These are phyloP conservation scores for Leptographium procerum DNA, from an alignment of 2,329 filamentous ascomycete genomes.

Conservation along the genomic window DNA sequence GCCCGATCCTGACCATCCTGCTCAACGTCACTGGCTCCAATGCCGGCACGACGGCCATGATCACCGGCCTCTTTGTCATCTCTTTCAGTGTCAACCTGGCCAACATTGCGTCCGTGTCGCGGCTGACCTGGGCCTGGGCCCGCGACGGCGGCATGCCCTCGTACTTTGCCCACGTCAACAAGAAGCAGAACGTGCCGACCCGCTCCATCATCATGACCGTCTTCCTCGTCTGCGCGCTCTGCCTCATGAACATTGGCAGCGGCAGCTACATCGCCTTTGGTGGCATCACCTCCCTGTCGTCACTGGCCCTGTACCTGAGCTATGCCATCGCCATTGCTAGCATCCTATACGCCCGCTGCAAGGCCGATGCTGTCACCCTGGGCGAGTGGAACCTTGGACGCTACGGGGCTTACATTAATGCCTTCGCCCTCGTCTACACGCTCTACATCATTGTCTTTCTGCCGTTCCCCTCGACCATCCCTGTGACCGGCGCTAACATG, in stretches of 20 bases:
- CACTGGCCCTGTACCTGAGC: conserved; percentile 13
- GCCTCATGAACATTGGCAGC: conserved; percentile 24
- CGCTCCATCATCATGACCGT: conserved; percentile 24
- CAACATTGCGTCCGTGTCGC: conserved; percentile 32
- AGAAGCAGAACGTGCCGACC: conserved; percentile 21
- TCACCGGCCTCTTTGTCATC: conserved; percentile 22
- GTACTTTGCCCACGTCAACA: conserved; percentile 16
- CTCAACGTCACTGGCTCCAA: conserved; percentile 24
- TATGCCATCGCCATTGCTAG: conserved; percentile 9
- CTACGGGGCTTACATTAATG: conserved; percentile 6
- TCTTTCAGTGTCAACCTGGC: conserved; percentile 24
- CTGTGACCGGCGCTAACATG: conserved; percentile 12
- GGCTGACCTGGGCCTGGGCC: conserved; percentile 37
- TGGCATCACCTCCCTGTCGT: conserved; percentile 26
- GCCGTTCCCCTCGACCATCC: conserved; percentile 9
- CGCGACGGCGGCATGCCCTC: conserved; percentile 27
- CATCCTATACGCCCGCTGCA: conserved; percentile 8
- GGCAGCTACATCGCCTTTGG: conserved; percentile 23
- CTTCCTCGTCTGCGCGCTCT: conserved; percentile 4
- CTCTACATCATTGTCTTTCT: conserved; percentile 9
- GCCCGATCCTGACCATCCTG: conserved; percentile 30
- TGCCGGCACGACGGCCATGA: conserved; percentile 27
- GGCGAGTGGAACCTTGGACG: conserved; percentile 10
- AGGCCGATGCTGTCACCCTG: background rate
- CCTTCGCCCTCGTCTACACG: conserved; percentile 10